A percentile compares a stretch with the other conserved stretches of the same genome.
Evolutionary conservation across 192 early-diverging fungal genomes (phyloP).

Genomic region (Podochytrium sp.): DNA sequence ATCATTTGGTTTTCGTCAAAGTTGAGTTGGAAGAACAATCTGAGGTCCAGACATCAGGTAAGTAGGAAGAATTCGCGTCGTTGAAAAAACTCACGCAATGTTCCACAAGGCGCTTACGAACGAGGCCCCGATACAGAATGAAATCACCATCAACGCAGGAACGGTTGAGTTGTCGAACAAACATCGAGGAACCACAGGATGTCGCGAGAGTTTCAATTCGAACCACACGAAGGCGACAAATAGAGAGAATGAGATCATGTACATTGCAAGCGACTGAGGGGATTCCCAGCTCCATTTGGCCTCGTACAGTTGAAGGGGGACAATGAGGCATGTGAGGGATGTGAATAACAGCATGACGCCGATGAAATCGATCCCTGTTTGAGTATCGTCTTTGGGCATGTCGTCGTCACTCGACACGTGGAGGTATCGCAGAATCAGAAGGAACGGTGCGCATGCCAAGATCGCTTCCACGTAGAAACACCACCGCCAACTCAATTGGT

Average conservation of each 20-base stretch:
- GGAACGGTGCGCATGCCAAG: constrained; percentile 68
- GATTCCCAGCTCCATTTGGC: constrained; percentile 66
- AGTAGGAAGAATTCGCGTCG: not conserved
- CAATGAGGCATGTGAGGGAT: constrained; percentile 57
- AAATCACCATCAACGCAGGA: constrained; percentile 26
- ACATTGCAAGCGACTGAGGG: constrained; percentile 61
- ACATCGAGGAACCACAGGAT: constrained; percentile 72
- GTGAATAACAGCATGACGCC: constrained; percentile 58
- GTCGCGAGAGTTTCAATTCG: constrained; percentile 5
- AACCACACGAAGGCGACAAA: not conserved
- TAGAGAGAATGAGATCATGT: constrained; percentile 53
- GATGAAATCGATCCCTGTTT: constrained; percentile 74
- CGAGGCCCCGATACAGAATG: constrained; percentile 47
- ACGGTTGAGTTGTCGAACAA: constrained; percentile 62
- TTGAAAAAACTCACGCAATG: not conserved
- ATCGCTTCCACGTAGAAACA: constrained; percentile 66
- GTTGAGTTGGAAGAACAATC: constrained; percentile 6
- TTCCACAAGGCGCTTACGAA: constrained; percentile 34
- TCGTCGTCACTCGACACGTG: too few species aligned
- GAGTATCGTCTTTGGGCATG: constrained; percentile 56
- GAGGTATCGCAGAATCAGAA: constrained; percentile 57
- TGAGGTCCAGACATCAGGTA: not conserved
- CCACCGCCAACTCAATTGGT: constrained; percentile 48
- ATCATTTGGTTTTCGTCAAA: not conserved
- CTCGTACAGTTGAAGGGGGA: constrained; percentile 75